A percentile compares a stretch with the other conserved stretches of the same genome.
Evolutionary conservation across 2,329 filamentous ascomycete species (phyloP).

Genomic region (Aspergillus sp.): DNA sequence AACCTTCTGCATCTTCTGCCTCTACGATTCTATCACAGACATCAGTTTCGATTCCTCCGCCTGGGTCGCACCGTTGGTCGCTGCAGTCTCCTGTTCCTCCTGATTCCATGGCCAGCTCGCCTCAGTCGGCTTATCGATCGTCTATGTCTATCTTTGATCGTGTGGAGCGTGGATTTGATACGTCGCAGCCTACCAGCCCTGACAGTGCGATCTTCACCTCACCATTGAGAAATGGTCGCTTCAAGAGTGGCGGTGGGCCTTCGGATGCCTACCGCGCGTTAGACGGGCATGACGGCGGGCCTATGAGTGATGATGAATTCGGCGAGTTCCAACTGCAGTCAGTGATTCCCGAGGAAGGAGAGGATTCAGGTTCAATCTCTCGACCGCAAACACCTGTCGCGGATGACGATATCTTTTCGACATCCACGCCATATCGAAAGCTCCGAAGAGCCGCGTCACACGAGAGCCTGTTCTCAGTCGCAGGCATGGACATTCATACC

Average conservation of each 20-base stretch:
- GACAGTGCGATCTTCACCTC: constrained; percentile 67
- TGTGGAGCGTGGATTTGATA: constrained; percentile 61
- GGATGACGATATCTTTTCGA: constrained; percentile 25
- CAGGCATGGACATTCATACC: constrained; percentile 86
- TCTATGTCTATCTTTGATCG: constrained; percentile 75
- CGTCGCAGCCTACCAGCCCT: constrained; percentile 77
- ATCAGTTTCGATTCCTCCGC: constrained; percentile 57
- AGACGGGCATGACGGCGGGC: constrained; percentile 12
- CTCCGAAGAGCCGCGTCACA: constrained; percentile 73
- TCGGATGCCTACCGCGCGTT: constrained; percentile 52
- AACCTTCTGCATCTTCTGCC: constrained; percentile 47
- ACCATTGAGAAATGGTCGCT: constrained; percentile 64
- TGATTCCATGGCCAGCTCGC: constrained; percentile 76
- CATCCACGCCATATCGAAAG: constrained; percentile 35
- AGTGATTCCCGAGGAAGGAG: constrained; percentile 41
- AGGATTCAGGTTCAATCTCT: constrained; percentile 25
- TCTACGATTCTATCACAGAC: constrained; percentile 64
- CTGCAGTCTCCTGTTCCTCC: constrained; percentile 42
- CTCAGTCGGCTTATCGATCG: constrained; percentile 68
- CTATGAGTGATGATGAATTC: constrained; percentile 20
- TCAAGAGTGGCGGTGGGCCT: constrained; percentile 58
- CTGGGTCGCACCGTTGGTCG: constrained; percentile 38
- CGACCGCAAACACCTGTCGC: constrained; percentile 13
- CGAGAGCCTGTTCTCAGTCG: constrained; percentile 84
- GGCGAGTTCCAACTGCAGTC: constrained; percentile 27